Evolutionary conservation across 2,329 filamentous ascomycete genomes (phyloP).

Genomic region (Hypoxylon sp.): DNA sequence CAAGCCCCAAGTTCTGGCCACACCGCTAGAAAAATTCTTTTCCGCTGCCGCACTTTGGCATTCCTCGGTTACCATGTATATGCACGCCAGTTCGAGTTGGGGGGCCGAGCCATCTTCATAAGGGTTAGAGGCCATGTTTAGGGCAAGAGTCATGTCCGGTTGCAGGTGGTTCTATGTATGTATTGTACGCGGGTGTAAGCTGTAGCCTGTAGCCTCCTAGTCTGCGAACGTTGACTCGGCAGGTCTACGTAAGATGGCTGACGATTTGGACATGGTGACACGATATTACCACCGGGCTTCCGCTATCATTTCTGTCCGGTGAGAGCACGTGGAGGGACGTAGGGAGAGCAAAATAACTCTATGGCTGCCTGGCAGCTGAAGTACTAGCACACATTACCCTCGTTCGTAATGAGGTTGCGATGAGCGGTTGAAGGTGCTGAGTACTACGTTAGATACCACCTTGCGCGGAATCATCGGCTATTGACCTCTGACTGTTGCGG

Average conservation of each 20-base stretch:
- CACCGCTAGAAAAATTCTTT: constrained; percentile 30
- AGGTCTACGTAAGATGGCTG: constrained; percentile 27
- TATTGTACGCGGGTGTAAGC: too few species aligned
- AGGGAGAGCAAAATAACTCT: constrained; percentile 5
- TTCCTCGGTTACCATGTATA: constrained; percentile 21
- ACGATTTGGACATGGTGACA: constrained; percentile 27
- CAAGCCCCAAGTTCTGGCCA: constrained; percentile 22
- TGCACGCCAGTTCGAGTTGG: constrained; percentile 18
- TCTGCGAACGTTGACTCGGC: constrained; percentile 11
- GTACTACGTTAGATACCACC: not conserved
- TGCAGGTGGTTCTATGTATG: constrained; percentile 14
- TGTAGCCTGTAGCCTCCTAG: not conserved
- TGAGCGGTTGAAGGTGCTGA: not conserved
- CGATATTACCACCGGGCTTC: constrained; percentile 23
- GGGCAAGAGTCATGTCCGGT: constrained; percentile 14
- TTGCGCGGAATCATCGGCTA: not conserved
- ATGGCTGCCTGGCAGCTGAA: constrained; percentile 21
- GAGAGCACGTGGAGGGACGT: constrained; percentile 19
- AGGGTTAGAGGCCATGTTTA: not conserved
- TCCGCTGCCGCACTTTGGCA: constrained; percentile 25
- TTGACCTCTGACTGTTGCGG: not conserved
- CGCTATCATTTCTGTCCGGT: constrained; percentile 10
- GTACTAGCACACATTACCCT: too few species aligned
- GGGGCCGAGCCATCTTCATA: constrained; percentile 15
- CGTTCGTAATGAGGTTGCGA: not conserved